phyloP scores from a whole-genome alignment of 129 eudicot genomes.

The Chrysanthemum seticuspe region DNA sequence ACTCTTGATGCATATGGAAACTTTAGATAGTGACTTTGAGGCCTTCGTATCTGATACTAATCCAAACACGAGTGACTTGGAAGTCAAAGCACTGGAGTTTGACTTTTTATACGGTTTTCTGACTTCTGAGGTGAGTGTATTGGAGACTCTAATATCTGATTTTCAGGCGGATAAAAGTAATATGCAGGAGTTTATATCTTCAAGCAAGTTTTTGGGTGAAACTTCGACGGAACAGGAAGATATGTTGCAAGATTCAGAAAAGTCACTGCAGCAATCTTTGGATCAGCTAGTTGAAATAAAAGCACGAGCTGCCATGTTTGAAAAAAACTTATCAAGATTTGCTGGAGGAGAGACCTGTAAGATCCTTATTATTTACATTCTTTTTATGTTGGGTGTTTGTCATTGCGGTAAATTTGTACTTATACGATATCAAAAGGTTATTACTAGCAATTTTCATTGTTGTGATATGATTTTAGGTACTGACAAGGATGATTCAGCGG shows the following conservation, averaged over 20 bases:
- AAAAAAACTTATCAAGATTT: constrained; percentile 38
- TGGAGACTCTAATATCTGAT: constrained; percentile 40
- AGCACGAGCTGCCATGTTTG: constrained; percentile 58
- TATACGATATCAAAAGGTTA: background rate
- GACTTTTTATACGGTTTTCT: constrained; percentile 67
- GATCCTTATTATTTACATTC: constrained; percentile 12
- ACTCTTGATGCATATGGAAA: constrained; percentile 71
- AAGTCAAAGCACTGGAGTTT: constrained; percentile 55
- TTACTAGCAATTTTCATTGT: background rate
- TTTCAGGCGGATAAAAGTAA: constrained; percentile 47
- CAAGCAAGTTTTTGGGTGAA: constrained; percentile 43
- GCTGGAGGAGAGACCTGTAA: constrained; percentile 51
- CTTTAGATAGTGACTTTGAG: constrained; percentile 69
- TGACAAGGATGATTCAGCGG: constrained; percentile 30
- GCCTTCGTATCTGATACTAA: constrained; percentile 49
- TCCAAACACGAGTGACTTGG: constrained; percentile 35
- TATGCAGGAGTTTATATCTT: constrained; percentile 44
- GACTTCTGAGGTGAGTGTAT: constrained; percentile 70
- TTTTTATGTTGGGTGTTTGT: background rate
- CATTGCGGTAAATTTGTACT: background rate
- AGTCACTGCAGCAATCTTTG: constrained; percentile 60
- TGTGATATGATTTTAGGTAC: constrained; percentile 40
- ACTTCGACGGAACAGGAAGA: constrained; percentile 46
- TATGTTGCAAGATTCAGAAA: constrained; percentile 56
- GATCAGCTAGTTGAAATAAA: constrained; percentile 64